Evolutionary conservation across 2,329 filamentous ascomycete species (phyloP).

Genomic region (Fusarium euwallaceae): DNA sequence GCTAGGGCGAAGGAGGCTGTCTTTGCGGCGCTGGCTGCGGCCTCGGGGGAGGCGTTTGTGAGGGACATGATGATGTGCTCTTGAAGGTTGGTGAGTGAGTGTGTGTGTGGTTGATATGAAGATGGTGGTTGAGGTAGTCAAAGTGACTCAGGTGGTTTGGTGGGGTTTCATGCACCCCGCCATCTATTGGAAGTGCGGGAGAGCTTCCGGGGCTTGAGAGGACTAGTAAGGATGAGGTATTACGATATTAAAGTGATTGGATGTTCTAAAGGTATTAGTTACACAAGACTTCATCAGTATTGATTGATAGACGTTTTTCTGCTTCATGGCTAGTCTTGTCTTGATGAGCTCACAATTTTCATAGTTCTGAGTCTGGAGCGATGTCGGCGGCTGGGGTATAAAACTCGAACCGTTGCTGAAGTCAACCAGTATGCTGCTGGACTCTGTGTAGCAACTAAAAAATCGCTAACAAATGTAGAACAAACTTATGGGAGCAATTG

Average conservation of each 20-base stretch:
- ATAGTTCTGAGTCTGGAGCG: conserved; percentile 2
- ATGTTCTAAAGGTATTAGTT: neutral
- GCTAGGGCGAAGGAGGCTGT: conserved; percentile 86
- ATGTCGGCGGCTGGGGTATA: conserved; percentile 17
- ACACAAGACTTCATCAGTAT: neutral
- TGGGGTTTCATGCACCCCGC: conserved; percentile 41
- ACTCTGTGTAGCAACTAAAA: neutral
- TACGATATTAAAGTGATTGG: neutral
- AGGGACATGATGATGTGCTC: conserved; percentile 77
- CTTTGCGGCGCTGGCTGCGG: conserved; percentile 84
- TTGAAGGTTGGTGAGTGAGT: neutral
- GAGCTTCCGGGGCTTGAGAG: conserved; percentile 2
- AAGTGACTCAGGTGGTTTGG: conserved; percentile 28
- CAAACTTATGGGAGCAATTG: neutral
- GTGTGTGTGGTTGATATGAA: neutral
- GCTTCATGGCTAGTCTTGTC: neutral
- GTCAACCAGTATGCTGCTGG: neutral
- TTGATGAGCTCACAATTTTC: neutral
- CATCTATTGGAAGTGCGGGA: conserved; percentile 28
- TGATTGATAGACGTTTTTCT: neutral
- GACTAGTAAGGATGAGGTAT: neutral
- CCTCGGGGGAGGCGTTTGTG: conserved; percentile 83
- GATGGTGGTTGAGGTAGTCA: neutral
- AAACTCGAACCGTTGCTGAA: neutral
- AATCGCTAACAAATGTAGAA: neutral